A percentile compares a stretch with the other conserved stretches of the same genome.
phyloP scores from a whole-genome alignment of 345 rosid genomes.

The Erysimum cheiranthoides region DNA sequence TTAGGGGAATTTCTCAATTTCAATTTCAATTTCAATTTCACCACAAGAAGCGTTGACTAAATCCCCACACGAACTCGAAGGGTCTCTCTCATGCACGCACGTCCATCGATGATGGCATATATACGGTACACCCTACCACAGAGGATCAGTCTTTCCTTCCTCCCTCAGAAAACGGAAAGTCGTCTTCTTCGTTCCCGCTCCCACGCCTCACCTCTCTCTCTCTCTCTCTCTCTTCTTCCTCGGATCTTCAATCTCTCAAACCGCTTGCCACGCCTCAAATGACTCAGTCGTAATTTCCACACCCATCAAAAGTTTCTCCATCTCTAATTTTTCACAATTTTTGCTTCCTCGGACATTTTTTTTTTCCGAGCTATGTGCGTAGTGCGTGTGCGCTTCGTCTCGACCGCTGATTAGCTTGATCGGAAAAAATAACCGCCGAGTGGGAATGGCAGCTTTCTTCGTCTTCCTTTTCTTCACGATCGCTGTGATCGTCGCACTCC shows the following conservation, averaged over 20 bases:
- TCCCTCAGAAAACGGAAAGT: slow-evolving; percentile 21
- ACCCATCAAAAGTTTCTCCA: not conserved
- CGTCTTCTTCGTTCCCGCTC: slow-evolving; percentile 34
- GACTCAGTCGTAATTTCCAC: slow-evolving; percentile 12
- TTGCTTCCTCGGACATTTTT: not conserved
- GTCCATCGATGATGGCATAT: not conserved
- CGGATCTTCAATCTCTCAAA: slow-evolving; percentile 23
- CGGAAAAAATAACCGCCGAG: not conserved
- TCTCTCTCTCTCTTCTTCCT: slow-evolving; percentile 2
- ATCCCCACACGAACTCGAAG: not conserved
- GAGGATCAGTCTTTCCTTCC: not conserved
- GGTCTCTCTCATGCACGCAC: slow-evolving; percentile 14
- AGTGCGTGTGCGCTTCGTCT: slow-evolving; percentile 18
- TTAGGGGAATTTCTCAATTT: too few species aligned
- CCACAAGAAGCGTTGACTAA: not conserved
- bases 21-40: too few species aligned
- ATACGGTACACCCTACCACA: not conserved
- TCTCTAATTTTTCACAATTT: not conserved
- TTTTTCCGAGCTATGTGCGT: slow-evolving; percentile 13
- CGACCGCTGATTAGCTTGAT: slow-evolving; percentile 20
- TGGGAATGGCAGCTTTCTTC: slow-evolving; percentile 29
- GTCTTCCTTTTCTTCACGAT: slow-evolving; percentile 37
- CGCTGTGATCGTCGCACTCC: slow-evolving; percentile 30
- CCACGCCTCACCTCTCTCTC: slow-evolving; percentile 13
- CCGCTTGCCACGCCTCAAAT: not conserved